Evolutionary conservation across 495 filamentous ascomycete species (phyloP).

Genomic region (Xylaria curta): DNA sequence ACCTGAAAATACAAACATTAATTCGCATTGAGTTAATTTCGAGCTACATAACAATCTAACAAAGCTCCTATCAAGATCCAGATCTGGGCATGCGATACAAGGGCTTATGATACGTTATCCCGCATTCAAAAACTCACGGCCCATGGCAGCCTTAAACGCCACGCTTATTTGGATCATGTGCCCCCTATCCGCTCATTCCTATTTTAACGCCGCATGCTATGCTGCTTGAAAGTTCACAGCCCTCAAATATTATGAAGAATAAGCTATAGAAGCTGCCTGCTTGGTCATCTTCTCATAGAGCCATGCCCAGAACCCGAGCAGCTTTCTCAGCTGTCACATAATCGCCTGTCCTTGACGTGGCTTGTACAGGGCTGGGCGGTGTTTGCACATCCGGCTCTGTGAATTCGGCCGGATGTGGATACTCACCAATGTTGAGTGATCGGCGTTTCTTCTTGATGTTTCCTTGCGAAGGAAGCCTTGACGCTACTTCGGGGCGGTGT

Average conservation of each 20-base stretch:
- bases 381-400: conserved; percentile 34
- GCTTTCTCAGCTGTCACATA: conserved; percentile 42
- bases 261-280: background rate
- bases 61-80: background rate
- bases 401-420: conserved; percentile 39
- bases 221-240: background rate
- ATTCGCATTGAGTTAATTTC: background rate
- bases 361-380: conserved; percentile 37
- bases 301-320: conserved; percentile 42
- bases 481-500: conserved; percentile 29
- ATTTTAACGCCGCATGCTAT: conserved; percentile 12
- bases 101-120: conserved; percentile 6
- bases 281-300: conserved; percentile 28
- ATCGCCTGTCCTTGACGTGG: conserved; percentile 29
- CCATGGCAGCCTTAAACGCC: conserved; percentile 21
- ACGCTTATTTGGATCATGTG: conserved; percentile 18
- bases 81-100: background rate
- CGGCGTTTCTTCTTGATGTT: conserved; percentile 60
- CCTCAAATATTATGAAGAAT: background rate
- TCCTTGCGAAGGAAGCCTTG: conserved; percentile 46
- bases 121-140: conserved; percentile 3
- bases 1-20: background rate
- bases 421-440: conserved; percentile 44
- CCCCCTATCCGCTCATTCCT: background rate
- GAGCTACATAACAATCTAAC: conserved; percentile 2